These are phyloP conservation scores for Arthroderma sp. DNA, from an alignment of 2,329 filamentous ascomycete genomes.

Conservation along the genomic window DNA sequence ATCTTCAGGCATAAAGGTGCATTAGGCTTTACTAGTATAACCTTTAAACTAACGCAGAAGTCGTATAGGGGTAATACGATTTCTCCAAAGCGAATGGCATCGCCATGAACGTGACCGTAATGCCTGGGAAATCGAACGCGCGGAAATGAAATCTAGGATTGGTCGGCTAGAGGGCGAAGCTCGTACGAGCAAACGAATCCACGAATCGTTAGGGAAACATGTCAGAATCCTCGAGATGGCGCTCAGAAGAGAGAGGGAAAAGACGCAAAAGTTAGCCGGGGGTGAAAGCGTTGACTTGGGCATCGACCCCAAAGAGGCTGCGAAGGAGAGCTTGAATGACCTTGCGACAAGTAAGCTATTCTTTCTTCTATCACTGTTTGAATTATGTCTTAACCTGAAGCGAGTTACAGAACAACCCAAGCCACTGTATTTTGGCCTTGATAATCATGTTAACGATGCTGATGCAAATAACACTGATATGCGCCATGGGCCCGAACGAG, in stretches of 20 bases:
- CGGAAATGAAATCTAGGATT: conserved; percentile 97
- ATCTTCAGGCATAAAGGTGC: neutral
- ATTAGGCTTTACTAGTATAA: neutral
- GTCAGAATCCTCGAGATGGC: conserved; percentile 80
- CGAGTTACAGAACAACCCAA: conserved; percentile 29
- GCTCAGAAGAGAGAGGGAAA: conserved; percentile 65
- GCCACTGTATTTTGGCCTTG: conserved; percentile 38
- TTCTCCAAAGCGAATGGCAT: conserved; percentile 98
- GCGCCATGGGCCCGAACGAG: conserved; percentile 45
- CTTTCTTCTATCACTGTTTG: neutral
- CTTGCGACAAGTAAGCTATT: conserved; percentile 22
- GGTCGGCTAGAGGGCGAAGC: conserved; percentile 84
- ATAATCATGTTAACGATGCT: conserved; percentile 31
- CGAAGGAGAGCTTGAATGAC: conserved; percentile 31
- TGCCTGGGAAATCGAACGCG: conserved; percentile 96
- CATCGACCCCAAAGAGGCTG: conserved; percentile 34
- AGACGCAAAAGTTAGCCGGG: conserved; percentile 44
- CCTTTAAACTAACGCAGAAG: neutral
- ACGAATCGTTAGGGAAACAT: conserved; percentile 81
- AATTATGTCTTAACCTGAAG: neutral
- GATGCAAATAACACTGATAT: conserved; percentile 35
- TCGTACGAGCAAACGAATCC: conserved; percentile 72
- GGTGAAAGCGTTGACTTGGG: conserved; percentile 36
- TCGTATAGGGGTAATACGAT: conserved; percentile 81
- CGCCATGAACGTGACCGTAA: conserved; percentile 95